phyloP scores from a whole-genome alignment of 495 filamentous ascomycete genomes.

The Hyaloscypha finlandica region DNA sequence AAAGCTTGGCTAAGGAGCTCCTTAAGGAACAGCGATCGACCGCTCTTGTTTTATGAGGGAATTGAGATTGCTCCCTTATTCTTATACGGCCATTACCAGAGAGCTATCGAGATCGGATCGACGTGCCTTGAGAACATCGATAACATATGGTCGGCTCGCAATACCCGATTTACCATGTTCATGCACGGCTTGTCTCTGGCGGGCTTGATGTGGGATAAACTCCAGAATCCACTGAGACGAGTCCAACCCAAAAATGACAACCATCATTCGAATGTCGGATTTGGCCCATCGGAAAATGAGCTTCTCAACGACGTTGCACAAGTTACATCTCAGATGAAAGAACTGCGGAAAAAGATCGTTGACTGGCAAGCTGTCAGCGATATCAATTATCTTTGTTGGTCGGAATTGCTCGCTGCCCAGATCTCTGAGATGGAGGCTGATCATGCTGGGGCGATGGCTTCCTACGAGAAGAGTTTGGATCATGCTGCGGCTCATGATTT shows the following conservation, averaged over 20 bases:
- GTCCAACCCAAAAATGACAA: slow-evolving; percentile 1
- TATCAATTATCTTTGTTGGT: slow-evolving; percentile 81
- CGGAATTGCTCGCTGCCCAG: slow-evolving; percentile 71
- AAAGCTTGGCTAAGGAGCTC: slow-evolving; percentile 53
- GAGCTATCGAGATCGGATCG: slow-evolving; percentile 67
- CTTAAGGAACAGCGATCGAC: slow-evolving; percentile 41
- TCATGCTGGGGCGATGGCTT: slow-evolving; percentile 59
- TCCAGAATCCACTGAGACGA: slow-evolving; percentile 43
- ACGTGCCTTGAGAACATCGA: slow-evolving; percentile 58
- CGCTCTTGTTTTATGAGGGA: slow-evolving; percentile 71
- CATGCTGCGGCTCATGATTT: slow-evolving; percentile 79
- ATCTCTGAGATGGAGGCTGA: slow-evolving; percentile 64
- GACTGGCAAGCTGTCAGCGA: slow-evolving; percentile 67
- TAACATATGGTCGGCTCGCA: slow-evolving; percentile 72
- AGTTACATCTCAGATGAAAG: slow-evolving; percentile 56
- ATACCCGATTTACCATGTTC: slow-evolving; percentile 63
- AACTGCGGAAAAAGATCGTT: slow-evolving; percentile 59
- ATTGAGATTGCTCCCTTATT: slow-evolving; percentile 72
- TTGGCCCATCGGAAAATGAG: slow-evolving; percentile 32
- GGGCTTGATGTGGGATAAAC: slow-evolving; percentile 62
- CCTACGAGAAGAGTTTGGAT: slow-evolving; percentile 77
- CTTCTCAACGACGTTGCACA: slow-evolving; percentile 57
- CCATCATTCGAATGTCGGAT: not conserved
- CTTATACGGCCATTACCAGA: slow-evolving; percentile 72
- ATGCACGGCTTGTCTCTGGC: slow-evolving; percentile 70